Conservation (phyloP, 106 monocot genomes). For the Xerophyta viscosa region DNA sequence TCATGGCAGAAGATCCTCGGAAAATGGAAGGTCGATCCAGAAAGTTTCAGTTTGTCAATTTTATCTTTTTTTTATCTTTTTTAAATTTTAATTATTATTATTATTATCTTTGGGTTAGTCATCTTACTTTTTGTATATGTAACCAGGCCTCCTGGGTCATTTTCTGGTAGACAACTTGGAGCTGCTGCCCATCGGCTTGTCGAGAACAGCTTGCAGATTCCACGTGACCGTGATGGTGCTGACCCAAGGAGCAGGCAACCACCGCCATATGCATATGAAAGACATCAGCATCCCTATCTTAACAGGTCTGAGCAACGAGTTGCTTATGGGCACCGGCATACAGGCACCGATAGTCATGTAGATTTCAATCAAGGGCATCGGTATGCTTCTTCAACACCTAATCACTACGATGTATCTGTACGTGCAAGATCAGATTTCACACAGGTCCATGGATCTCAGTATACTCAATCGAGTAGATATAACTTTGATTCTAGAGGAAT, state of each 20-base stretch:
- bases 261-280: constrained; percentile 25
- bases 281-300: constrained; percentile 13
- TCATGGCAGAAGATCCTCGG: constrained; percentile 55
- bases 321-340: constrained; percentile 8
- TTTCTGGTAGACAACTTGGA: constrained; percentile 73
- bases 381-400: constrained; percentile 18
- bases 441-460: constrained; percentile 13
- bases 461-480: constrained; percentile 6
- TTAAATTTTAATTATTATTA: too few species aligned
- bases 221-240: not conserved
- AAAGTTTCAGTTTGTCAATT: not conserved
- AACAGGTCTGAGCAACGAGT: constrained; percentile 18
- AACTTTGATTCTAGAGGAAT: constrained; percentile 22
- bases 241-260: constrained; percentile 18
- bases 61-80: too few species aligned
- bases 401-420: constrained; percentile 20
- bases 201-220: constrained; percentile 55
- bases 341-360: constrained; percentile 3
- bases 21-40: constrained; percentile 42
- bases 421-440: constrained; percentile 14
- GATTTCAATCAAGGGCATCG: constrained; percentile 12
- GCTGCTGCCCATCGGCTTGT: constrained; percentile 91
- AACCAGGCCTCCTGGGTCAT: constrained; percentile 49
- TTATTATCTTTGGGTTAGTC: too few species aligned
- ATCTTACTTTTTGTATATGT: not conserved